Conservation (phyloP, 345 rosid genomes). For the Moricandia moricandioides region DNA sequence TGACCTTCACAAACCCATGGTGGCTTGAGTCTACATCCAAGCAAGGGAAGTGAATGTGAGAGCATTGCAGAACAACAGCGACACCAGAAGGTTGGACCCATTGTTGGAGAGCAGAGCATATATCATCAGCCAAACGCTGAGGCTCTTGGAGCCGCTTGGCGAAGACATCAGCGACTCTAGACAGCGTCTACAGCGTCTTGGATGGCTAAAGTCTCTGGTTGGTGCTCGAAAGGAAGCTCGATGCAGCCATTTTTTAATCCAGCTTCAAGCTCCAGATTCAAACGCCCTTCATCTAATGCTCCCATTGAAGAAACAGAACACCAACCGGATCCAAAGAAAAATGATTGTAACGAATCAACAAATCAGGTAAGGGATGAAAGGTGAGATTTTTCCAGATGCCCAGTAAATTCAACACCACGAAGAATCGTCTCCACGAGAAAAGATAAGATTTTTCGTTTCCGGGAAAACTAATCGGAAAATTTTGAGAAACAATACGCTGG, state of each 20-base stretch:
- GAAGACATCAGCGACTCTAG: slow-evolving; percentile 79
- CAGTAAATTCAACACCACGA: background rate
- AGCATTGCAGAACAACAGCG: slow-evolving; percentile 80
- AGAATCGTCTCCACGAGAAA: background rate
- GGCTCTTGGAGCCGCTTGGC: slow-evolving; percentile 88
- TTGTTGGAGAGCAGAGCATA: slow-evolving; percentile 72
- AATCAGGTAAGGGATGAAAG: background rate
- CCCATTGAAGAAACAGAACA: slow-evolving; percentile 52
- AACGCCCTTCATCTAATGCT: slow-evolving; percentile 69
- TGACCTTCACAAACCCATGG: slow-evolving; percentile 52
- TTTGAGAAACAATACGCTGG: slow-evolving; percentile 21
- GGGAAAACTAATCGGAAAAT: background rate
- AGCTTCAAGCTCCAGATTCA: slow-evolving; percentile 52
- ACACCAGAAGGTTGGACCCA: slow-evolving; percentile 85
- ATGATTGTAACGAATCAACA: background rate
- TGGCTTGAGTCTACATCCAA: slow-evolving; percentile 47
- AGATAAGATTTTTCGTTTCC: background rate
- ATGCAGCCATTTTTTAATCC: slow-evolving; percentile 47
- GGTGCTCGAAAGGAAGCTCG: slow-evolving; percentile 51
- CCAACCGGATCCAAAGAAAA: slow-evolving; percentile 12
- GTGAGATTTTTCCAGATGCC: too few relatives aligned
- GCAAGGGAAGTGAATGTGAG: slow-evolving; percentile 69
- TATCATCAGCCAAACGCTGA: slow-evolving; percentile 69
- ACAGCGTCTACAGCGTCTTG: slow-evolving; percentile 83
- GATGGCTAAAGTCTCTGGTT: slow-evolving; percentile 67